phyloP scores from a whole-genome alignment of 805 yeast species.

The Zygosaccharomyces lentus region DNA sequence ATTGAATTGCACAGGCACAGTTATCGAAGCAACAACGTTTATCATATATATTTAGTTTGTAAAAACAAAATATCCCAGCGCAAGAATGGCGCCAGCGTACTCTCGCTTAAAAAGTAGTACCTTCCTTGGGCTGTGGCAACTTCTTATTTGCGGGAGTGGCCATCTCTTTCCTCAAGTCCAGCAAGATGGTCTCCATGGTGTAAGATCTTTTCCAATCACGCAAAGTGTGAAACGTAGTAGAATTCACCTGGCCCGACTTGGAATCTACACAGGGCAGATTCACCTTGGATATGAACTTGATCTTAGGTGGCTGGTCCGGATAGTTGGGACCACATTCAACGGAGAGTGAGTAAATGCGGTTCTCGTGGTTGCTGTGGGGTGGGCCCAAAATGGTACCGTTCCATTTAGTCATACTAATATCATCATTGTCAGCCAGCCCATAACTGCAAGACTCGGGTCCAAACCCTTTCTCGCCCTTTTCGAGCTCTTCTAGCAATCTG shows the following conservation, averaged over 20 bases:
- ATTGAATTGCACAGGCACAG: not conserved
- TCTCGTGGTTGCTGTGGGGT: conserved; percentile 86
- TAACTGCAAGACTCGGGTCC: conserved; percentile 97
- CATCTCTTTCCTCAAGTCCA: conserved; percentile 89
- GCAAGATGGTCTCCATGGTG: conserved; percentile 87
- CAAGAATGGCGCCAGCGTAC: not conserved
- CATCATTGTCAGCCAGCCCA: conserved; percentile 86
- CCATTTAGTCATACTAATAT: conserved; percentile 92
- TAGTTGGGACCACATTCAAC: conserved; percentile 79
- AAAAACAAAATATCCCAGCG: not conserved
- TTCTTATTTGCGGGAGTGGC: conserved; percentile 77
- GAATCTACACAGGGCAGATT: conserved; percentile 88
- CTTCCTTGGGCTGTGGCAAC: conserved; percentile 88
- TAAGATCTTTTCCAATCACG: conserved; percentile 84
- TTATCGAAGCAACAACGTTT: not conserved
- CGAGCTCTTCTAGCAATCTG: conserved; percentile 90
- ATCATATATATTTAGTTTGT: conserved; percentile 3
- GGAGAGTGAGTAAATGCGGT: conserved; percentile 81
- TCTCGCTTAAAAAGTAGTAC: conserved; percentile 49
- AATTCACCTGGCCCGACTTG: conserved; percentile 51
- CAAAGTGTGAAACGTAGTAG: conserved; percentile 58
- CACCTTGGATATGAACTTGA: conserved; percentile 74
- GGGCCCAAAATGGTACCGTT: conserved; percentile 98
- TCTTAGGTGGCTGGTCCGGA: conserved; percentile 86
- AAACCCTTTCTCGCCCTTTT: conserved; percentile 95